Evolutionary conservation across 2,329 filamentous ascomycete genomes (phyloP).

Genomic region (Pseudogymnoascus sp.): DNA sequence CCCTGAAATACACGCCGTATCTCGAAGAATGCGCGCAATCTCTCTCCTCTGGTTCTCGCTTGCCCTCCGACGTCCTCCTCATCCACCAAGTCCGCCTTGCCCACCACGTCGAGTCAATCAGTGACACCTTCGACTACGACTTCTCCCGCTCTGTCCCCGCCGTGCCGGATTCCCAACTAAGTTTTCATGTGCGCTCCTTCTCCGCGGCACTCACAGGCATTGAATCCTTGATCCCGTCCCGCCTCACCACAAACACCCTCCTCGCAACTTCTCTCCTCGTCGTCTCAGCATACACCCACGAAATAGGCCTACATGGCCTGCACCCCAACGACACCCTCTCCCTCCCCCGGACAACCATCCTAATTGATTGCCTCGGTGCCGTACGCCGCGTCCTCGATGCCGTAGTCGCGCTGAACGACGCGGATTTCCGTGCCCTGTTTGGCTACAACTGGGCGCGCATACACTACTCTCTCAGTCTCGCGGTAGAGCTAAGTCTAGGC

Average conservation of each 20-base stretch:
- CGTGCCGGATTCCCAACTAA: constrained; percentile 1
- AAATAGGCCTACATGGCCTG: constrained; percentile 8
- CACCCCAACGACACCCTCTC: constrained; percentile 3
- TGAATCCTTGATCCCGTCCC: constrained; percentile 4
- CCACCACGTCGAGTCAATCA: constrained; percentile 7
- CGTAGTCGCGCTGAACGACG: background rate
- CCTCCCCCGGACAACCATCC: constrained; percentile 6
- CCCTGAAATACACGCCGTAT: background rate
- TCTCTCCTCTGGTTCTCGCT: background rate
- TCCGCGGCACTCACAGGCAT: background rate
- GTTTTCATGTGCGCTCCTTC: constrained; percentile 10
- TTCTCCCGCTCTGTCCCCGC: background rate
- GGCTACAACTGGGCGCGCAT: constrained; percentile 9
- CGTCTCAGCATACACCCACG: constrained; percentile 8
- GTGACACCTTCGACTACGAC: constrained; percentile 9
- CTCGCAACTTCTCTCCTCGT: background rate
- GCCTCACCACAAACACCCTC: constrained; percentile 1
- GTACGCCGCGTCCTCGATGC: constrained; percentile 8
- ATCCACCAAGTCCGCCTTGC: constrained; percentile 10
- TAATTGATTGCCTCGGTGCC: constrained; percentile 8
- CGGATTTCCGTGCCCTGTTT: constrained; percentile 5
- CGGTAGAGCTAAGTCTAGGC: constrained; percentile 7
- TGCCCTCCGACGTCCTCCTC: constrained; percentile 5
- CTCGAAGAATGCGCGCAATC: constrained; percentile 11
- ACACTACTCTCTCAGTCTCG: constrained; percentile 9